Conservation (phyloP, 2,329 filamentous ascomycete species). For the Fusarium longipes region DNA sequence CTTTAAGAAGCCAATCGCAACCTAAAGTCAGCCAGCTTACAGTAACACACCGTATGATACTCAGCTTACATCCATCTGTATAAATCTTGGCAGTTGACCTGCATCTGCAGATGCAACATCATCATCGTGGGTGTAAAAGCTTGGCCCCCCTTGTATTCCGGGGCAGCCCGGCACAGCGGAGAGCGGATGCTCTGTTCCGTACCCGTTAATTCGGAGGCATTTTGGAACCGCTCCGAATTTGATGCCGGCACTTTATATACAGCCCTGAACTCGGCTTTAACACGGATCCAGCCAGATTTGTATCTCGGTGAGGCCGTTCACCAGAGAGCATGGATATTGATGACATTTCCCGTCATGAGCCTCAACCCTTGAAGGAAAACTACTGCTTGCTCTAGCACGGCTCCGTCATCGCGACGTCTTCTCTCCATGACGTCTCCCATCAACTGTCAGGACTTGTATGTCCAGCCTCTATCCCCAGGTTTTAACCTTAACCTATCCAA, state of each 20-base stretch:
- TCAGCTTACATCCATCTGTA: slow-evolving; percentile 7
- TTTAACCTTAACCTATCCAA: slow-evolving; percentile 29
- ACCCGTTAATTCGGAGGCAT: slow-evolving; percentile 27
- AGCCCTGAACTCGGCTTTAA: slow-evolving; percentile 3
- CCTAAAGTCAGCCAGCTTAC: not conserved
- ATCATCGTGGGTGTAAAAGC: slow-evolving; percentile 8
- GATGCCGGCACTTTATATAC: slow-evolving; percentile 15
- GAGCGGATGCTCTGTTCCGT: slow-evolving; percentile 32
- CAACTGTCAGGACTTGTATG: slow-evolving; percentile 13
- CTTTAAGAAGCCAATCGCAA: not conserved
- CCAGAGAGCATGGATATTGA: not conserved
- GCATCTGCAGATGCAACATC: slow-evolving; percentile 16
- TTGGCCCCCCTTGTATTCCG: slow-evolving; percentile 23
- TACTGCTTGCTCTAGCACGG: not conserved
- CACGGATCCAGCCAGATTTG: not conserved
- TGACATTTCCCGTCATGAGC: not conserved
- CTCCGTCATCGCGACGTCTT: not conserved
- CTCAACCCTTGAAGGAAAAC: not conserved
- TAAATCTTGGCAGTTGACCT: slow-evolving; percentile 23
- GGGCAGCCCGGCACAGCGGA: slow-evolving; percentile 35
- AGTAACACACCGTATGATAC: not conserved
- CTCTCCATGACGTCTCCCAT: slow-evolving; percentile 10
- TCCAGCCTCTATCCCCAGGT: slow-evolving; percentile 31
- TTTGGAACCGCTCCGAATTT: slow-evolving; percentile 17
- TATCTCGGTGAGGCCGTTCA: slow-evolving; percentile 23